Base-by-base conservation (phyloP, 2,329 filamentous ascomycete genomes). In the Exophiala viscosa region DNA sequence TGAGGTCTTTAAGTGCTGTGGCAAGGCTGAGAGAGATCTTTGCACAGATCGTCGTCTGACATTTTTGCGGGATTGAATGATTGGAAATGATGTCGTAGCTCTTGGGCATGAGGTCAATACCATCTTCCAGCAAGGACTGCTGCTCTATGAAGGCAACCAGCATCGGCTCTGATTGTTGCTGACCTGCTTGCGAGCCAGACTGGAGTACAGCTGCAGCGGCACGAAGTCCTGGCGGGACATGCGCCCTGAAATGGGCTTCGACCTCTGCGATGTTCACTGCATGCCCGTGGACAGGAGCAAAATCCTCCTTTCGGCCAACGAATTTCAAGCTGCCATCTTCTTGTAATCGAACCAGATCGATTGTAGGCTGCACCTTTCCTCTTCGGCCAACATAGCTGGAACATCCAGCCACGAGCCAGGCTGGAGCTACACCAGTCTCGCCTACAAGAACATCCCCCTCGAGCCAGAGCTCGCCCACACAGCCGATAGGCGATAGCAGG, bases 241-340 rank as follows among this genome's bases (percentile, higher is more conserved):
- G 62, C 20, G 54, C 66, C 8, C 53, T 20, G n/a, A 74, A 62
- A 53, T 73, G 68, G 4, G 54, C 54, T 51, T 76, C 72, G 5
- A 76, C 63, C 5, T 74, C 70, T 11, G 67, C 62, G 15, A 71
- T 63, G 48, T 74, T 67, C 10, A 73, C 65, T 3, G 67, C 65
- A 53, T 74, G 68, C 5, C 71, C 72, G 34, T 73, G 65, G 8
- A 66, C 59, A 0, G 65, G 62, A n/a, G 47, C 23, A n/a, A 53
- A 2, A 67, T 55, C 2, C 66, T 69, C 67, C 51, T 69, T 70
- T 32, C 65, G 63, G 11, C 68, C 68, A 38, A 71, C 40, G 45
- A 56, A 56, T 49, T 45, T 67, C 11, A 70, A 31, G 33, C 54
- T 65, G 10, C 66, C 63, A 46, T 69, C 61, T 6, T 66, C 63